Evolutionary conservation across 768 basidiomycete genomes (phyloP).

Genomic region (Podaxis sp.): DNA sequence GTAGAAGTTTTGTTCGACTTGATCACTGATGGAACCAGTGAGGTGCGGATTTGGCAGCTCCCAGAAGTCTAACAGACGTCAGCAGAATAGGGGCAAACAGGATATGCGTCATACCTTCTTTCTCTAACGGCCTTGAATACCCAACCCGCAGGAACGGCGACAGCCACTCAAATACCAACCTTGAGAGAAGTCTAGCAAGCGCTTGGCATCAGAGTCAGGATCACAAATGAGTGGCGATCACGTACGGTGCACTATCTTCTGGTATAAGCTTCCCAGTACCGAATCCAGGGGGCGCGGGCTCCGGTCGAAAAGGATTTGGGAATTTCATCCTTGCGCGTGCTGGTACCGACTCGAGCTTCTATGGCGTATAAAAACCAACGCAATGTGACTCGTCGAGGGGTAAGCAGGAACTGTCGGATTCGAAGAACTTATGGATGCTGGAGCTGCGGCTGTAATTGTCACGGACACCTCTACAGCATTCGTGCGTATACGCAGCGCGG

Average conservation of each 20-base stretch:
- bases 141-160: slow-evolving; percentile 46
- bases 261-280: slow-evolving; percentile 43
- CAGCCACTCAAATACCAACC: slow-evolving; percentile 45
- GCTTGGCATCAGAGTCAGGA: background rate
- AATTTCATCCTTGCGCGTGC: slow-evolving; percentile 20
- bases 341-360: background rate
- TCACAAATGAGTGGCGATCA: slow-evolving; percentile 4
- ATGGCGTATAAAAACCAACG: background rate
- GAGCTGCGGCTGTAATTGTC: background rate
- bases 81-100: background rate
- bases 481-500: background rate
- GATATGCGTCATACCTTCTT: slow-evolving; percentile 35
- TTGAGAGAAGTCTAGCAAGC: slow-evolving; percentile 31
- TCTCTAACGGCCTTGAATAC: slow-evolving; percentile 47
- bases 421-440: background rate
- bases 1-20: slow-evolving; percentile 42
- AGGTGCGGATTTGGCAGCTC: slow-evolving; percentile 33
- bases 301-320: slow-evolving; percentile 37
- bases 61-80: slow-evolving; percentile 41
- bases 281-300: slow-evolving; percentile 51
- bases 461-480: background rate
- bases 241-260: slow-evolving; percentile 36
- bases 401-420: background rate
- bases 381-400: background rate
- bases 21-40: slow-evolving; percentile 33